A percentile compares a stretch with the other conserved stretches of the same genome.
These are phyloP conservation scores for Friedmanniomyces simplex DNA, from an alignment of 495 filamentous ascomycete species.

Conservation along the genomic window DNA sequence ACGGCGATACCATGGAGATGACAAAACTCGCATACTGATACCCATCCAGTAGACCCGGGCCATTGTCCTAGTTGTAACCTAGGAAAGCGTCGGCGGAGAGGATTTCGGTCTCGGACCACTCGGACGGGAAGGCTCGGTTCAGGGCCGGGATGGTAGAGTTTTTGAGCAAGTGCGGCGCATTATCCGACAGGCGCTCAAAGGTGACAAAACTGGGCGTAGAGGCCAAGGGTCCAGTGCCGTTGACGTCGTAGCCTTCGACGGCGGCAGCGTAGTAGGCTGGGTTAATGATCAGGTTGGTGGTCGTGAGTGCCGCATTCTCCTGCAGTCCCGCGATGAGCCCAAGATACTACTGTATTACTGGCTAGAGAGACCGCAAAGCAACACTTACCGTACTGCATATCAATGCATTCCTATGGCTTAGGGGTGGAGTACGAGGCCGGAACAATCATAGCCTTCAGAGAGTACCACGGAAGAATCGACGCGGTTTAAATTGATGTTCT, in stretches of 20 bases:
- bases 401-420: too few species aligned
- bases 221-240: conserved; percentile 2
- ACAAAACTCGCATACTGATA: conserved; percentile 37
- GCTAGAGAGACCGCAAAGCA: too few species aligned
- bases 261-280: neutral
- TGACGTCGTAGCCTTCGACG: neutral
- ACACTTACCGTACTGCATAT: too few species aligned
- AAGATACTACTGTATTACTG: too few species aligned
- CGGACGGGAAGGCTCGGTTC: neutral
- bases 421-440: too few species aligned
- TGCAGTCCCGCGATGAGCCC: too few species aligned
- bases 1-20: conserved; percentile 35
- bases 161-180: neutral
- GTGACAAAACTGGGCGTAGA: neutral
- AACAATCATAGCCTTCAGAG: too few species aligned
- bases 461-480: too few species aligned
- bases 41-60: neutral
- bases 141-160: neutral
- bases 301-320: too few species aligned
- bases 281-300: too few species aligned
- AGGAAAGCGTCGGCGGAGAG: neutral
- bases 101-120: conserved; percentile 10
- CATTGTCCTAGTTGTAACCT: too few species aligned
- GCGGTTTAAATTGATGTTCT: too few species aligned
- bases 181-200: neutral